Percentiles rank a stretch among this genome's conserved stretches.
Evolutionary conservation across 2,329 filamentous ascomycete species (phyloP).

Genomic region (Teratosphaeria zuluensis): DNA sequence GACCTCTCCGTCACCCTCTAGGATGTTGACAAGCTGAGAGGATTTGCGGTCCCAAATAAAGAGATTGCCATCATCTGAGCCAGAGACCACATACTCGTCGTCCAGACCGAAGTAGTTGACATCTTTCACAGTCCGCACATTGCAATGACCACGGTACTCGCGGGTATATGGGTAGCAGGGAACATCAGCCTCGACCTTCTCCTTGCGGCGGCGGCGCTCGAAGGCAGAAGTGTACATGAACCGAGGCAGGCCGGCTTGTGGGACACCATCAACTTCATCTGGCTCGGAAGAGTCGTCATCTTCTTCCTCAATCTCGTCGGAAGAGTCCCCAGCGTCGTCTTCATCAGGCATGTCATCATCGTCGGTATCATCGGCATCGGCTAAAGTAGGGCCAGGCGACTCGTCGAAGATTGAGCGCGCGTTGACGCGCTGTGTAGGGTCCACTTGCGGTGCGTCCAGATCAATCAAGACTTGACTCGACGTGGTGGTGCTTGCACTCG

Average conservation of each 20-base stretch:
- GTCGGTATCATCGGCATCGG: constrained; percentile 8
- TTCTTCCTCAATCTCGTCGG: constrained; percentile 16
- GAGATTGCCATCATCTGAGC: constrained; percentile 55
- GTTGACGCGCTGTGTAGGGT: background rate
- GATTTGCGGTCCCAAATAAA: constrained; percentile 62
- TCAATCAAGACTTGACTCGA: background rate
- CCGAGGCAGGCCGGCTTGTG: constrained; percentile 20
- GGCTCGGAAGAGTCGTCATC: constrained; percentile 22
- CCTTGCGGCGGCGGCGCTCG: constrained; percentile 36
- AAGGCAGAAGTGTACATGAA: constrained; percentile 41
- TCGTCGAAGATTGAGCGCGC: background rate
- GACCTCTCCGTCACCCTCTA: constrained; percentile 58
- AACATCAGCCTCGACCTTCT: constrained; percentile 44
- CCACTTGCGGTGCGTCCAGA: background rate
- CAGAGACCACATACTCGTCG: constrained; percentile 60
- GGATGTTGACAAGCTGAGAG: constrained; percentile 51
- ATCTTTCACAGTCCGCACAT: constrained; percentile 58
- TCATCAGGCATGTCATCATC: constrained; percentile 11
- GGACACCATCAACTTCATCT: constrained; percentile 28
- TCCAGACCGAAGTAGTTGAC: constrained; percentile 58
- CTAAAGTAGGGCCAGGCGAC: background rate
- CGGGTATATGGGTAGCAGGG: constrained; percentile 49
- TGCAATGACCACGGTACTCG: constrained; percentile 55
- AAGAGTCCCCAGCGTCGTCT: constrained; percentile 17
- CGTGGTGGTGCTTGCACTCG: background rate